Conservation (phyloP, 176 grass and related monocot species). For the Elymus sibiricus region DNA sequence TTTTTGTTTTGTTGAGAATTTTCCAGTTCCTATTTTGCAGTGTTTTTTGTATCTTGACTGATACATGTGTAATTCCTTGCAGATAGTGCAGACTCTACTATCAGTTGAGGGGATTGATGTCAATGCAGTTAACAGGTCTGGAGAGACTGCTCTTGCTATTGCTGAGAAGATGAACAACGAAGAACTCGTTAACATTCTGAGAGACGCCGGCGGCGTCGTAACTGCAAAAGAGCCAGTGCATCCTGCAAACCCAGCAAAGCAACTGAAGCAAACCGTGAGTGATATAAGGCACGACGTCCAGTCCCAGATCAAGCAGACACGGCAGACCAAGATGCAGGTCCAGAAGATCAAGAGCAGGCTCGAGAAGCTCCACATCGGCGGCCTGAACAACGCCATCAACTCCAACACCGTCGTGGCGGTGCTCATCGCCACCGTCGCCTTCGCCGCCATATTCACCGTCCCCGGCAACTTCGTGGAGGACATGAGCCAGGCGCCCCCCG, state of each 20-base stretch:
- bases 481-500: not conserved
- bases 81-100: slow-evolving; percentile 66
- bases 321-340: slow-evolving; percentile 78
- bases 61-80: slow-evolving; percentile 38
- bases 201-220: slow-evolving; percentile 52
- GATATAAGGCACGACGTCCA: slow-evolving; percentile 88
- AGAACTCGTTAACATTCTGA: slow-evolving; percentile 65
- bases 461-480: slow-evolving; percentile 62
- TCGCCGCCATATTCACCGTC: slow-evolving; percentile 84
- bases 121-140: slow-evolving; percentile 68
- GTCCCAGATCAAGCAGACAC: slow-evolving; percentile 77
- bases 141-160: slow-evolving; percentile 69
- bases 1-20: not conserved
- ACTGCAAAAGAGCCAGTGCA: slow-evolving; percentile 52
- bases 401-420: slow-evolving; percentile 91
- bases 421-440: slow-evolving; percentile 87
- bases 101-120: slow-evolving; percentile 61
- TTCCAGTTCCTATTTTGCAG: not conserved
- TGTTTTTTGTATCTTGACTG: slow-evolving; percentile 2
- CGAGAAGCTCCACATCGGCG: slow-evolving; percentile 82
- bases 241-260: slow-evolving; percentile 67
- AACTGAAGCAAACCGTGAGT: slow-evolving; percentile 88
- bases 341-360: slow-evolving; percentile 81
- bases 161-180: slow-evolving; percentile 66
- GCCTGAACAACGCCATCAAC: slow-evolving; percentile 95